Base-by-base conservation (phyloP, 345 rosid species). In the Isatis tinctoria region DNA sequence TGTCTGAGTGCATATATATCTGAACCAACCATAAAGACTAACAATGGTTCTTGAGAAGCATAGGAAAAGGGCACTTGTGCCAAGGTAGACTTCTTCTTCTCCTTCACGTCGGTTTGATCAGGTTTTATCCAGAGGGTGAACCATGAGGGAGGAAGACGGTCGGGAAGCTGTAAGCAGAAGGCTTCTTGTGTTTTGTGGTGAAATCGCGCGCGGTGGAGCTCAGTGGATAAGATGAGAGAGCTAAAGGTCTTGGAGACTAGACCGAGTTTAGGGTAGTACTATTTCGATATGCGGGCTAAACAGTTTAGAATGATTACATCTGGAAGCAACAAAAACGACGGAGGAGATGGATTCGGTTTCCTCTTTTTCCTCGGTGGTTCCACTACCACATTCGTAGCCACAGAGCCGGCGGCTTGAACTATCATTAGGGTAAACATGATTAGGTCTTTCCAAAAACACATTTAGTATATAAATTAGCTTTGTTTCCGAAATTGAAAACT, bases 251-350 rank as follows among this genome's bases (percentile, higher is more conserved):
- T 86, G 32, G 90, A 89, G 79, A 91, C 91, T 2, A 80, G 62
- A 11, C 81, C 79, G 56, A 91, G 93, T 27, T 51, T 52, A 10
- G 90, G 93, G 74, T 84, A 83, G 70, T 84, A 74, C 12, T 78
- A 77, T 39, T 85, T 78, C 8, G 93, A 88, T 51, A 85, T 14
- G 12, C 93, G 87, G 2, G 93, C 85, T 30, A 91, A 73, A 64
- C 86, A 81, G 78, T 82, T 85, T 9, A 89, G 20, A 11, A 87
- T 72, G 60, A 91, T 77, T 73, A 83, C 97, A 56, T 82, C 62
- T 17, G 97, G 88, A 10, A 69, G 74, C 1, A 56, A 69, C 40
- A 52, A 69, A 17, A 59, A 39, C 6, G 73, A 54, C 9, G 67
- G 67, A 24, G 18, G 39, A 61, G 12, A 61, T 65, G 18, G 14